Conservation (phyloP, 345 rosid genomes). For the Chamaenerion angustifolium region DNA sequence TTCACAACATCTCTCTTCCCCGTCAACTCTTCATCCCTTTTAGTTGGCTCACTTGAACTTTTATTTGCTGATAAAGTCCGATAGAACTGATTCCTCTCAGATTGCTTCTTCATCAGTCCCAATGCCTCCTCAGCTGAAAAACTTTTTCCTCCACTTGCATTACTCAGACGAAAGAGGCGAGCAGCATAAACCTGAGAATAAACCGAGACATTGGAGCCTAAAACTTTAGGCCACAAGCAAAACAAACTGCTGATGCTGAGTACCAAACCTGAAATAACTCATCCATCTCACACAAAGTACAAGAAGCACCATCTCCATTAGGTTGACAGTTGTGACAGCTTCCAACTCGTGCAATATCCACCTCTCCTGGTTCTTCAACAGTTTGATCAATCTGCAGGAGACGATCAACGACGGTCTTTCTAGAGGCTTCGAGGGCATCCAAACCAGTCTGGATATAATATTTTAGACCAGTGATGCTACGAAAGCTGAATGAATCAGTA, state of each 20-base stretch:
- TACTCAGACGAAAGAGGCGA: slow-evolving; percentile 68
- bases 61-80: slow-evolving; percentile 44
- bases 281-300: slow-evolving; percentile 80
- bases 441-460: slow-evolving; percentile 76
- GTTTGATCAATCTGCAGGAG: slow-evolving; percentile 64
- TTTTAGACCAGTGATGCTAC: slow-evolving; percentile 55
- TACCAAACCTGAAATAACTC: slow-evolving; percentile 59
- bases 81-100: slow-evolving; percentile 70
- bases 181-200: slow-evolving; percentile 68
- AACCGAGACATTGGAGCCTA: background rate
- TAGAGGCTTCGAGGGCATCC: slow-evolving; percentile 56
- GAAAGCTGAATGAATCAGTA: slow-evolving; percentile 40
- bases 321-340: slow-evolving; percentile 53
- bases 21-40: slow-evolving; percentile 22
- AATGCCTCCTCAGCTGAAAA: slow-evolving; percentile 75
- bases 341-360: slow-evolving; percentile 68
- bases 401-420: slow-evolving; percentile 47
- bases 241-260: background rate
- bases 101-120: slow-evolving; percentile 55
- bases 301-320: slow-evolving; percentile 61
- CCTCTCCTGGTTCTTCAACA: slow-evolving; percentile 62
- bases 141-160: slow-evolving; percentile 51
- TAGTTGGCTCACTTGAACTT: slow-evolving; percentile 24
- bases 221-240: no score
- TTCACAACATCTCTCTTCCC: slow-evolving; percentile 56